Percentiles rank a stretch among this genome's conserved stretches.
phyloP scores from a whole-genome alignment of 345 rosid genomes.

The Syzygium aqueum region DNA sequence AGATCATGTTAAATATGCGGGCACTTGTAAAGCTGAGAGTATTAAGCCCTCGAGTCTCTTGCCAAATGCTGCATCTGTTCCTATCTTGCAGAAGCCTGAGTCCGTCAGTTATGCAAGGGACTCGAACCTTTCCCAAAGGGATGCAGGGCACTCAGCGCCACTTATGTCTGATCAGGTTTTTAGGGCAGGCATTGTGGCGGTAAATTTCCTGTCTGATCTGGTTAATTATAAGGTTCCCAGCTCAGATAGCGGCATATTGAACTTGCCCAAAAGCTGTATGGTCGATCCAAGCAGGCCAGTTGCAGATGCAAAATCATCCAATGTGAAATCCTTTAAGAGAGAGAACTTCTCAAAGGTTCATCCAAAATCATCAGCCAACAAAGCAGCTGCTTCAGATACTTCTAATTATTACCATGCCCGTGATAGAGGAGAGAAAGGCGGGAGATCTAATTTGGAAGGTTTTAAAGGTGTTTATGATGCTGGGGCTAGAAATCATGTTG shows the following conservation, averaged over 20 bases:
- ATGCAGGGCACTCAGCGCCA: constrained; percentile 24
- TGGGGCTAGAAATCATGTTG: constrained; percentile 16
- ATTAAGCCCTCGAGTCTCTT: constrained; percentile 12
- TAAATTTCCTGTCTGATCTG: constrained; percentile 52
- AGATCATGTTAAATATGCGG: constrained; percentile 27
- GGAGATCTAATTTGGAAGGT: constrained; percentile 31
- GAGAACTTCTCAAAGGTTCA: constrained; percentile 46
- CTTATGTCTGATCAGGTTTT: constrained; percentile 60
- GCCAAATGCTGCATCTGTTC: constrained; percentile 30
- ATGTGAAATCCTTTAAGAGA: constrained; percentile 42
- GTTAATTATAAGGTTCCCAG: constrained; percentile 56
- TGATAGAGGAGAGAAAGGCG: constrained; percentile 14
- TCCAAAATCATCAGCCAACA: constrained; percentile 36
- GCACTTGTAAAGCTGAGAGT: constrained; percentile 27
- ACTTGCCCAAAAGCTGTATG: constrained; percentile 36
- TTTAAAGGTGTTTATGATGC: constrained; percentile 35
- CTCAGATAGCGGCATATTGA: constrained; percentile 26
- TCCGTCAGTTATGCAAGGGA: constrained; percentile 42
- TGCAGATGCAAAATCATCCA: constrained; percentile 38
- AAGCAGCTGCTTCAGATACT: constrained; percentile 19
- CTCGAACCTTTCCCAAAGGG: constrained; percentile 16
- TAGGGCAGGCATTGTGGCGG: constrained; percentile 65
- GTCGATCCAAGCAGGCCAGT: constrained; percentile 44
- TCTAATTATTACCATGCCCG: constrained; percentile 11
- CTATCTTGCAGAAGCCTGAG: constrained; percentile 30